phyloP scores from a whole-genome alignment of 2,329 filamentous ascomycete species.

The Dendrostoma leiphaemia region DNA sequence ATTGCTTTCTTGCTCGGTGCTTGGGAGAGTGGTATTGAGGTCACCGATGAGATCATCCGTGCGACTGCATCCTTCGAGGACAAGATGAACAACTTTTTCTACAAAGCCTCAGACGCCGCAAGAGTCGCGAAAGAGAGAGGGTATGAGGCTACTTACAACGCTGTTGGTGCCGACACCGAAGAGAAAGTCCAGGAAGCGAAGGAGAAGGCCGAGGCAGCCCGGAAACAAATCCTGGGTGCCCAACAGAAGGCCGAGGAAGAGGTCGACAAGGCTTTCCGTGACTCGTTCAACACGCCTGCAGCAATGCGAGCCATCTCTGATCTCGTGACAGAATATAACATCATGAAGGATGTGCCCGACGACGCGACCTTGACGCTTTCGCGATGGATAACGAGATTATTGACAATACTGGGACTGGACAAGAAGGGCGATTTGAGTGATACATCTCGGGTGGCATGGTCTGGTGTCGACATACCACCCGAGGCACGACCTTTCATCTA shows the following conservation, averaged over 20 bases:
- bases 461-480: constrained; percentile 61
- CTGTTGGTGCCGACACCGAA: not conserved
- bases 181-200: constrained; percentile 17
- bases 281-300: constrained; percentile 67
- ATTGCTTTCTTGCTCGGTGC: constrained; percentile 67
- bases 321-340: constrained; percentile 65
- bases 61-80: constrained; percentile 62
- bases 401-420: constrained; percentile 65
- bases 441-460: constrained; percentile 56
- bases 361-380: constrained; percentile 37
- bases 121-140: constrained; percentile 3
- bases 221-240: constrained; percentile 37
- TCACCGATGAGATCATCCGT: constrained; percentile 63
- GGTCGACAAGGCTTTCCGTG: constrained; percentile 60
- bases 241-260: constrained; percentile 53
- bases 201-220: constrained; percentile 16
- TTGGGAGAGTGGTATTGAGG: constrained; percentile 70
- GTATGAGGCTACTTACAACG: not conserved
- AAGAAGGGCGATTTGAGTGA: constrained; percentile 36
- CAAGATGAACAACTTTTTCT: constrained; percentile 52
- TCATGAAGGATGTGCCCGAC: constrained; percentile 23
- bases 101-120: constrained; percentile 29
- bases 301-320: constrained; percentile 62
- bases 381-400: constrained; percentile 62
- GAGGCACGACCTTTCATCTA: constrained; percentile 60